Percentiles rank a stretch among this genome's conserved stretches.
These are phyloP conservation scores for Dothistroma septosporum DNA, from an alignment of 2,329 filamentous ascomycete genomes.

Conservation along the genomic window DNA sequence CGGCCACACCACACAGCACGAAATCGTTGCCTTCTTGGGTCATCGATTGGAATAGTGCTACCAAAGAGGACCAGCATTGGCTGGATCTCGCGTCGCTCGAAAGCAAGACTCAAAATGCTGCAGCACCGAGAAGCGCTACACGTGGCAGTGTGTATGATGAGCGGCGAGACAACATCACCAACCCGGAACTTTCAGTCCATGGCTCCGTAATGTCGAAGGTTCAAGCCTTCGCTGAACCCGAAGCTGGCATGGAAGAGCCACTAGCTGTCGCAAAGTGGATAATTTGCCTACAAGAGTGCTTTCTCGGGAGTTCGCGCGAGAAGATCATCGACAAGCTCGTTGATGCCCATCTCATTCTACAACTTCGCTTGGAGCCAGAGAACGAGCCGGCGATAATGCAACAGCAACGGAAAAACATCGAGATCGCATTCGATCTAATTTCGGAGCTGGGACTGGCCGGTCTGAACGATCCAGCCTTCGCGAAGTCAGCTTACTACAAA, in stretches of 20 bases:
- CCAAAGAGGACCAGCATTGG: constrained; percentile 1
- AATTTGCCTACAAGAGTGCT: background rate
- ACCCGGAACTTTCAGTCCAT: constrained; percentile 1
- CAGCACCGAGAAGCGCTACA: background rate
- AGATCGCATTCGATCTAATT: background rate
- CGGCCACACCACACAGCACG: background rate
- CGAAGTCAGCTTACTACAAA: background rate
- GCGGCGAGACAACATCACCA: constrained; percentile 1
- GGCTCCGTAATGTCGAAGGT: background rate
- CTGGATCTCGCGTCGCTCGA: background rate
- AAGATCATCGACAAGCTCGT: constrained; percentile 5
- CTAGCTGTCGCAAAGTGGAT: constrained; percentile 1
- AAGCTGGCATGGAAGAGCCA: background rate
- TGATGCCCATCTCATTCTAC: background rate
- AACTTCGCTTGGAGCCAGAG: background rate
- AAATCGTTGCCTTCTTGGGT: constrained; percentile 2
- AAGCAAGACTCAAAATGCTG: background rate
- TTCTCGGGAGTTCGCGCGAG: background rate
- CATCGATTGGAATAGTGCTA: background rate
- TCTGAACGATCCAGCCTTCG: background rate
- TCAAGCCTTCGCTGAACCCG: background rate
- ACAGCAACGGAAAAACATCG: background rate
- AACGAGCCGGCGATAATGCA: constrained; percentile 1
- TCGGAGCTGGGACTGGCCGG: constrained; percentile 1
- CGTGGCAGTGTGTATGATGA: background rate